Conservation (phyloP, 2,329 filamentous ascomycete genomes). For the Trichoderma harzianum region DNA sequence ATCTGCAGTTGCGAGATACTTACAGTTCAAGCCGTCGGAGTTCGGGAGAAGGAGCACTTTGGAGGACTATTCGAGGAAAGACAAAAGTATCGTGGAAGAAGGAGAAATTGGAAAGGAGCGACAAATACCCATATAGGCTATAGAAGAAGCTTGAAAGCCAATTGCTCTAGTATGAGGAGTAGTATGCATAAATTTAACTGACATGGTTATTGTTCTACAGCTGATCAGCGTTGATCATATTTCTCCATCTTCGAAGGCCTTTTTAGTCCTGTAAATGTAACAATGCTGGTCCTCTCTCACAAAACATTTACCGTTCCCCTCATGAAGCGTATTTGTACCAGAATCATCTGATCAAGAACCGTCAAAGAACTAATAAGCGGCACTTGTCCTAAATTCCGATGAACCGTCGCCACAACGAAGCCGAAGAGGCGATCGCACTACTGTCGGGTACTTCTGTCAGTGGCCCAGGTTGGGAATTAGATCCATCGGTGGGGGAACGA, state of each 20-base stretch:
- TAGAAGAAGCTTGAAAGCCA: neutral
- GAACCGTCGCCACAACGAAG: neutral
- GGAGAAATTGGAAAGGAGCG: neutral
- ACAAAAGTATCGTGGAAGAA: neutral
- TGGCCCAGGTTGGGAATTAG: neutral
- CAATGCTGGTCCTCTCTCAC: neutral
- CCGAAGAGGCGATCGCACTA: neutral
- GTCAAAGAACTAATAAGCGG: neutral
- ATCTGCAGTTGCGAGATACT: neutral
- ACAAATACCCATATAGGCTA: neutral
- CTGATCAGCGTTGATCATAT: neutral
- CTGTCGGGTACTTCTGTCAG: constrained; percentile 9
- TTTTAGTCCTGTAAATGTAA: neutral
- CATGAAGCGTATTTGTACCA: neutral
- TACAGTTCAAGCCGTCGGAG: neutral
- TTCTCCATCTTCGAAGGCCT: neutral
- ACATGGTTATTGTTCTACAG: neutral
- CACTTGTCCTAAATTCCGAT: neutral
- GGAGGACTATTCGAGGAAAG: neutral
- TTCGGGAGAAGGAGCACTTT: neutral
- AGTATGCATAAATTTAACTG: constrained; percentile 3
- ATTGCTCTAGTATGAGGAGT: neutral
- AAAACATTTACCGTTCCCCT: neutral
- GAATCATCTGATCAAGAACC: neutral
- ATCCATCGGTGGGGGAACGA: constrained; percentile 1